A percentile compares a stretch with the other conserved stretches of the same genome.
Conservation (phyloP, 176 grass and related monocot genomes). For the Musa beccarii region DNA sequence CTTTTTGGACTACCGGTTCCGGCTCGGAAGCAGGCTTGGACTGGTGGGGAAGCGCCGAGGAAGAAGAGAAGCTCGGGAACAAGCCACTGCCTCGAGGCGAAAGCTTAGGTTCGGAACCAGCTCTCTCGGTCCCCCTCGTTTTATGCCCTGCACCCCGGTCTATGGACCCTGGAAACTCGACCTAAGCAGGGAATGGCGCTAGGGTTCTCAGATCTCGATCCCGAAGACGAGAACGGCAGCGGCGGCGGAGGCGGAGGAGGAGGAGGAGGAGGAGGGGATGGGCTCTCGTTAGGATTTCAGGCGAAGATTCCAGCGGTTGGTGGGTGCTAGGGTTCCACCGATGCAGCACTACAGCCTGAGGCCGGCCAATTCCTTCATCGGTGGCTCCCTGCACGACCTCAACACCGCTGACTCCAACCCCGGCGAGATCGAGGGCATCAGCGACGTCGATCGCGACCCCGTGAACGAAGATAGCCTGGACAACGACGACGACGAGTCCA, state of each 20-base stretch:
- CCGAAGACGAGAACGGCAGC: background rate
- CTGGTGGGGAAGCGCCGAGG: background rate
- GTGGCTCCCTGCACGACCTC: conserved; percentile 40
- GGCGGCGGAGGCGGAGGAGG: background rate
- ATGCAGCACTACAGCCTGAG: conserved; percentile 38
- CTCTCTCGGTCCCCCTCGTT: background rate
- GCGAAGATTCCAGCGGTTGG: background rate
- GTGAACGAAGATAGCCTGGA: conserved; percentile 55
- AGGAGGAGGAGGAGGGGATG: background rate
- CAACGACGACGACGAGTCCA: conserved; percentile 49
- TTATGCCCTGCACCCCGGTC: too few relatives aligned
- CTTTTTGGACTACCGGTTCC: too few relatives aligned
- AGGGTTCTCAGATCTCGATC: background rate
- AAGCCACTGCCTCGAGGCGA: background rate
- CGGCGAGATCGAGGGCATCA: conserved; percentile 36
- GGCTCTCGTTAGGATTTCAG: background rate
- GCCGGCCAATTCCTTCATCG: conserved; percentile 20
- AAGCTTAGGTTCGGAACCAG: background rate
- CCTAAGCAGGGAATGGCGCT: background rate
- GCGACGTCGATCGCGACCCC: conserved; percentile 47
- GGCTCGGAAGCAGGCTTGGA: background rate
- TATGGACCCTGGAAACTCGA: background rate
- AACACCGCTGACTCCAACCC: conserved; percentile 33
- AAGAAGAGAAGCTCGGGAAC: background rate
- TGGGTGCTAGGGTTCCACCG: conserved; percentile 11